Base-by-base conservation (phyloP, 768 basidiomycete species). In the Suillus hirtellus region DNA sequence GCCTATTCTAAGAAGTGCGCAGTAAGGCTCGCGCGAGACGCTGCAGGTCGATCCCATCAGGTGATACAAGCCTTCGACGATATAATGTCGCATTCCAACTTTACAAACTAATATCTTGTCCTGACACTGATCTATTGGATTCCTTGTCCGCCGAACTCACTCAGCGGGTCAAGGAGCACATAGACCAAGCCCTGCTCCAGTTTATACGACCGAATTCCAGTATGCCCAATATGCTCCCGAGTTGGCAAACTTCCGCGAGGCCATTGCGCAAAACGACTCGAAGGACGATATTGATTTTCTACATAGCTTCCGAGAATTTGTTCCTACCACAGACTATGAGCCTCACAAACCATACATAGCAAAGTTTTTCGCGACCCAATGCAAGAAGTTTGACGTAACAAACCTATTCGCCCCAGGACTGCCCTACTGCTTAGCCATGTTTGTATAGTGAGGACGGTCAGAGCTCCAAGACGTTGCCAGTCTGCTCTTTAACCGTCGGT, bases 361-460 rank as follows among this genome's bases (percentile, higher is more conserved):
- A 55, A 63, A 42, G 35, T 62, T 72, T 21, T 59, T 63, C 37
- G 43, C 46, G 7, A 59, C 21, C 46, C 54, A 54, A 9, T 31
- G 64, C 7, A 19, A 27, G 17, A 59, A 55, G 19, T 31, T 37
- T 12, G 71, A 72, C 21, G 64, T 67, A 62, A 64, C 60, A 40
- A 62, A 72, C 59, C 63, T 72, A 61, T 70, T 70, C 58, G 66
- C 69, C 1, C 69, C 67, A 4, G 71, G 71, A 0, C 35, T 72
- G n/a, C 71, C 71, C 17, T 66, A 47, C 53, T 71, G 66, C 34
- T 49, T 72, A 40, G 69, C 71, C 7, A 37, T 60, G 0, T 69
- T 15, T 55, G 7, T 5, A 21, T 12, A 2, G 2, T 3, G 54
- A 55, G 35, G n/a, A 38, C 4, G 35, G n/a, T 14, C 35, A 55